phyloP scores from a whole-genome alignment of 192 early-diverging fungal genomes.

The Coemansia aciculifera region DNA sequence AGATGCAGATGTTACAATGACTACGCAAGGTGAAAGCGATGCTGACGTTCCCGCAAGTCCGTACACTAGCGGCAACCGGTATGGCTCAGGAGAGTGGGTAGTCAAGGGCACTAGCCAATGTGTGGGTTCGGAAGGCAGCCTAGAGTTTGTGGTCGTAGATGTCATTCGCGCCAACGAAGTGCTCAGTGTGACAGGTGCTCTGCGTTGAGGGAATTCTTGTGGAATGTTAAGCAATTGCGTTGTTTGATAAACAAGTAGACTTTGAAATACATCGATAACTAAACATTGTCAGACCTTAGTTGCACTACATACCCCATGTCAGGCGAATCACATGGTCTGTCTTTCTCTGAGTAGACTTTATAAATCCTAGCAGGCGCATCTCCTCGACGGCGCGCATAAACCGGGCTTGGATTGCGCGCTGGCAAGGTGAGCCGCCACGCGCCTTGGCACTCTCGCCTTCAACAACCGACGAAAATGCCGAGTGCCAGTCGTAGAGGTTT shows the following conservation, averaged over 20 bases:
- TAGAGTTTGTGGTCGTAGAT: constrained; percentile 75
- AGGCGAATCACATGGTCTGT: constrained; percentile 90
- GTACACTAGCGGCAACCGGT: constrained; percentile 31
- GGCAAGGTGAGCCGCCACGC: constrained; percentile 5
- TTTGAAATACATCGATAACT: constrained; percentile 3
- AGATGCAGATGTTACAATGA: constrained; percentile 21
- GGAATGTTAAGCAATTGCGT: background rate
- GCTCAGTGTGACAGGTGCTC: constrained; percentile 76
- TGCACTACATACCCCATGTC: constrained; percentile 66
- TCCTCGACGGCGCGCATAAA: constrained; percentile 85
- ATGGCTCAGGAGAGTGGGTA: constrained; percentile 70
- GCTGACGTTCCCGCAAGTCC: constrained; percentile 5
- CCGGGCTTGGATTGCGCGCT: constrained; percentile 73
- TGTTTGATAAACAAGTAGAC: background rate
- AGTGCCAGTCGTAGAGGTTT: constrained; percentile 91
- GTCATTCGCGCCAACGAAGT: constrained; percentile 81
- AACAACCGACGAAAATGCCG: constrained; percentile 79
- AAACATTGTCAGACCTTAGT: background rate
- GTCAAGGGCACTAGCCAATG: constrained; percentile 63
- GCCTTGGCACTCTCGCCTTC: constrained; percentile 55
- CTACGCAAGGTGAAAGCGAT: constrained; percentile 22
- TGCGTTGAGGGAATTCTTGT: constrained; percentile 35
- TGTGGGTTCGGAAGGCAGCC: constrained; percentile 64
- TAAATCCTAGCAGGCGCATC: constrained; percentile 86
- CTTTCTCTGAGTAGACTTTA: constrained; percentile 85